These are phyloP conservation scores for Blastobotrys serpentis DNA, from an alignment of 1,139 yeast species.

Conservation along the genomic window DNA sequence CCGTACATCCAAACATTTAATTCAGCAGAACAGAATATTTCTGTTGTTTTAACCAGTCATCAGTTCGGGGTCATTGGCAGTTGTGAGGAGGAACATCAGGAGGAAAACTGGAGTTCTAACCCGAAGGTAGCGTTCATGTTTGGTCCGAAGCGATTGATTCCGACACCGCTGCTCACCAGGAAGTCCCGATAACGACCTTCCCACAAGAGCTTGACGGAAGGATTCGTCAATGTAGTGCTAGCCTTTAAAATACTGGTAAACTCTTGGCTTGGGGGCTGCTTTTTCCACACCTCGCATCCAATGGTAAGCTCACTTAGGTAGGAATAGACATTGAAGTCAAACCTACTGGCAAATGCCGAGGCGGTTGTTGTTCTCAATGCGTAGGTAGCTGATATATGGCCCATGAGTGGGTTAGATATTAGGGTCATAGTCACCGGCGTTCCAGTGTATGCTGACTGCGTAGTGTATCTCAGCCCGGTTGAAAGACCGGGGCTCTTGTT, in stretches of 20 bases:
- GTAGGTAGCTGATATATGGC: conserved; percentile 86
- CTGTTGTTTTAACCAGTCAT: no score
- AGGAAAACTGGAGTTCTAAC: conserved; percentile 40
- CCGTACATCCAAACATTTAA: no score
- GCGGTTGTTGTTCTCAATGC: conserved; percentile 77
- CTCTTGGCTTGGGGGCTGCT: conserved; percentile 16
- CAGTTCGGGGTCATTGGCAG: no score
- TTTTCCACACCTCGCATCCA: conserved; percentile 76
- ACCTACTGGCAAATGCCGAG: conserved; percentile 78
- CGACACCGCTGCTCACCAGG: conserved; percentile 73
- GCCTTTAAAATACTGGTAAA: conserved; percentile 70
- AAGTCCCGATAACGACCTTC: conserved; percentile 85
- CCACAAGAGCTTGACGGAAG: conserved; percentile 69
- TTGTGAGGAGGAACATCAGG: no score
- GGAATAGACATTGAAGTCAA: conserved; percentile 88
- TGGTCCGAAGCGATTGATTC: conserved; percentile 40
- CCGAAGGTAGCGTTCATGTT: conserved; percentile 40
- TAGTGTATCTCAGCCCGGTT: conserved; percentile 78
- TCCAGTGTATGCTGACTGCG: conserved; percentile 82
- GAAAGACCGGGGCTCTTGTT: conserved; percentile 72
- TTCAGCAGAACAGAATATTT: no score
- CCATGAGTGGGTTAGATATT: conserved; percentile 85
- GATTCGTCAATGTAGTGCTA: conserved; percentile 67
- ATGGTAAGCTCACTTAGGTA: conserved; percentile 83
- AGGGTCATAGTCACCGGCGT: conserved; percentile 87